Evolutionary conservation across 345 rosid genomes (phyloP).

Genomic region (Kandelia obovata): DNA sequence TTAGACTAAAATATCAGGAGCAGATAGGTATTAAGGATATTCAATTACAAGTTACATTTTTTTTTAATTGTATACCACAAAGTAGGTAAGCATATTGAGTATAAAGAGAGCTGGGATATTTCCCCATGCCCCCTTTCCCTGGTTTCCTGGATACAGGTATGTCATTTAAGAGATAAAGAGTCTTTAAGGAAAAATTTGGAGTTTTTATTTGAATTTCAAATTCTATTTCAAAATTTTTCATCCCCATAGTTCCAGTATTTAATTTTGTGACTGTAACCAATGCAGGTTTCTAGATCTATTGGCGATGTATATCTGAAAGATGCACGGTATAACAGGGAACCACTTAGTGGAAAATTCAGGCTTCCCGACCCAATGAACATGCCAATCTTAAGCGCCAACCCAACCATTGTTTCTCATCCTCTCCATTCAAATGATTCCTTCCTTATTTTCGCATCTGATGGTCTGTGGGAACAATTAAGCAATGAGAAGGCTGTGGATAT

Average conservation of each 20-base stretch:
- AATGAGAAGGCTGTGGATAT: conserved; percentile 88
- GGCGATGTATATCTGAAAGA: conserved; percentile 88
- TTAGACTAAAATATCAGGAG: neutral
- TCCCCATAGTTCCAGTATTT: neutral
- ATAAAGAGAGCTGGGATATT: neutral
- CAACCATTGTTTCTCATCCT: conserved; percentile 56
- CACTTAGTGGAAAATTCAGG: conserved; percentile 63
- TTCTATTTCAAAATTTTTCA: conserved; percentile 3
- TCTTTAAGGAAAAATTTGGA: neutral
- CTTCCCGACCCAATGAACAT: conserved; percentile 68
- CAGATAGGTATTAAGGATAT: neutral
- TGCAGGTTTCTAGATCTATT: conserved; percentile 83
- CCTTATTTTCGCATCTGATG: conserved; percentile 95
- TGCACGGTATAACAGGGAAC: conserved; percentile 57
- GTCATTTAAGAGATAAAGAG: too few species aligned
- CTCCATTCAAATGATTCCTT: conserved; percentile 79
- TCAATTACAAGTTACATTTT: too few species aligned
- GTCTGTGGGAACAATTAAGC: conserved; percentile 92
- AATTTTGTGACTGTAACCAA: conserved; percentile 9
- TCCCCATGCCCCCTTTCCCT: too few species aligned
- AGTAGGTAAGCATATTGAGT: neutral
- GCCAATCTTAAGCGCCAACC: conserved; percentile 74
- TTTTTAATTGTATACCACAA: too few species aligned
- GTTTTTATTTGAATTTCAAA: conserved; percentile 5
- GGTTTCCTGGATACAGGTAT: too few species aligned